A percentile compares a stretch with the other conserved stretches of the same genome.
These are phyloP conservation scores for Poa pratensis DNA, from an alignment of 176 grass and related monocot genomes.

Conservation along the genomic window DNA sequence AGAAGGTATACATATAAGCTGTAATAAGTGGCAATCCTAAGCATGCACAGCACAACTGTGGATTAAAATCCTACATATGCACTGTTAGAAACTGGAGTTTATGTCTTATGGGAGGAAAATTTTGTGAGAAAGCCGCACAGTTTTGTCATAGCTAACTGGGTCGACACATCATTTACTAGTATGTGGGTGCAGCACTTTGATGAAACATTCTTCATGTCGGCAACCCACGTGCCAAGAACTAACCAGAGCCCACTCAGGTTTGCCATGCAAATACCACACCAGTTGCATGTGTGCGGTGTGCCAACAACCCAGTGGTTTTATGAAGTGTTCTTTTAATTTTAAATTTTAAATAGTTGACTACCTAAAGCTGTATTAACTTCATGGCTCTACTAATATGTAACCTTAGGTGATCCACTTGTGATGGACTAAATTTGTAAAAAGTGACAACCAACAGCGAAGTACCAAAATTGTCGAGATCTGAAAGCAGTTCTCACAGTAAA, in stretches of 20 bases:
- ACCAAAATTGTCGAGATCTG: background rate
- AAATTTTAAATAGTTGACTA: constrained; percentile 1
- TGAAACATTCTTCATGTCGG: background rate
- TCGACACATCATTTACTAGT: background rate
- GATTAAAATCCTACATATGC: background rate
- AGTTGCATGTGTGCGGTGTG: background rate
- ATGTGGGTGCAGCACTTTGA: background rate
- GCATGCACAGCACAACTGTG: background rate
- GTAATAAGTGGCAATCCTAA: background rate
- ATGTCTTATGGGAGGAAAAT: background rate
- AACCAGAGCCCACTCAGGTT: background rate
- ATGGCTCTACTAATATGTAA: constrained; percentile 5
- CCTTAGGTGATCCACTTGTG: background rate
- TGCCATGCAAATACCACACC: background rate
- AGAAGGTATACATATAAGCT: constrained; percentile 10
- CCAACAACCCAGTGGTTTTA: background rate
- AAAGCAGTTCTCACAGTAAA: background rate
- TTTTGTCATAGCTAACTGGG: background rate
- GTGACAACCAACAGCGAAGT: background rate
- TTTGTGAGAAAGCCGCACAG: background rate
- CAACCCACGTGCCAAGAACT: background rate
- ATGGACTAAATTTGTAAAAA: background rate
- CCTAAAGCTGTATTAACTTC: background rate
- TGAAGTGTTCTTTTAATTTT: background rate
- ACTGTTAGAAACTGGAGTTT: constrained; percentile 21